Base-by-base conservation (phyloP, 352 stramenopile genomes). In the Phytophthora tentaculata region DNA sequence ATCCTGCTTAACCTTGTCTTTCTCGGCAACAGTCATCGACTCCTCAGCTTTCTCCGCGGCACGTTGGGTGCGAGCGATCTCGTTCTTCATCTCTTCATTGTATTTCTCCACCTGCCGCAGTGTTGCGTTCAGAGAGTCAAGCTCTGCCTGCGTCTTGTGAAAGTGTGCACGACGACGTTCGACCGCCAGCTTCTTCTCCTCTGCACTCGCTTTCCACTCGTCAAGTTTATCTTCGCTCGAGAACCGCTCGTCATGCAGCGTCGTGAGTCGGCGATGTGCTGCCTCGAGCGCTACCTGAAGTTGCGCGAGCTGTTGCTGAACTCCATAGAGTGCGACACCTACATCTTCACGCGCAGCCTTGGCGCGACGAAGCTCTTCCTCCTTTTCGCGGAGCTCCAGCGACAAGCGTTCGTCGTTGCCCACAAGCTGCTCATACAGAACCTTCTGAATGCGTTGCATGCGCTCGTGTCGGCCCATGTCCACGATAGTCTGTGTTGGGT, bases 11-110 rank as follows among this genome's bases (percentile, higher is more conserved):
- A 93, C 77, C 70, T 99, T 98, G 43, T 88, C 84, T 67, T 98
- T 98, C 73, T 98, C 96, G 53, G 95, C 85, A n/a, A 79, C 81
- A n/a, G 80, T 87, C 66, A 98, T 92, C 24, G 88, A 96, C 68
- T 97, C 92, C 60, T 98, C 94, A 1, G 94, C 92, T 61, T 99
- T 99, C 66, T 98, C 96, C 2, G 96, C 94, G 17, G 88, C 91
- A 8, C 94, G 84, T 60, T 97, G 86, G 9, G 90, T 98, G 4
- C 97, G 82, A 24, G 93, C 88, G 24, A 98, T 98, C 68, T 99
- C 95, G 51, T 89, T 86, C 67, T 97, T 96, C 81, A 98, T 98
- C 72, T 98, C 90, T 6, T 98, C 88, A 56, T 98, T 98, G 80
- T 98, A 98, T 50, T 88, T 76, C 57, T 97, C 91, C 4, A 98